These are phyloP conservation scores for Saprolegnia diclina DNA, from an alignment of 352 stramenopile genomes.

Conservation along the genomic window DNA sequence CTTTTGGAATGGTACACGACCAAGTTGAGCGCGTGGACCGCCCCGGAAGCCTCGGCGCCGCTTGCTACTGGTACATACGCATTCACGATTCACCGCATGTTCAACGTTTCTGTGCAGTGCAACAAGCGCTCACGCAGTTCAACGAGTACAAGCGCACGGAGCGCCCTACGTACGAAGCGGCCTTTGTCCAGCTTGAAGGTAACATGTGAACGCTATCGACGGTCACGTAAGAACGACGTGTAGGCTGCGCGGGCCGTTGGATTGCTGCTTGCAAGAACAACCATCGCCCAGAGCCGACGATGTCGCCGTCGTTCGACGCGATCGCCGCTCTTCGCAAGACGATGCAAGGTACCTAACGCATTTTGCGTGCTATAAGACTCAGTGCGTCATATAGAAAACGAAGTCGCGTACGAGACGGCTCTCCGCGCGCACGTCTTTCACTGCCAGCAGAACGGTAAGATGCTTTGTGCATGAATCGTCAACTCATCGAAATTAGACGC, in stretches of 20 bases:
- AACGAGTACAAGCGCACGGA: conserved; percentile 86
- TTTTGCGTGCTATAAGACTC: conserved; percentile 31
- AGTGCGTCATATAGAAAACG: conserved; percentile 58
- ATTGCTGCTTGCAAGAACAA: conserved; percentile 87
- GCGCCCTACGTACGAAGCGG: conserved; percentile 71
- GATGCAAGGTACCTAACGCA: conserved; percentile 54
- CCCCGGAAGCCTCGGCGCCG: conserved; percentile 27
- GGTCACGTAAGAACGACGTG: background rate
- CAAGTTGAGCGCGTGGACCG: conserved; percentile 34
- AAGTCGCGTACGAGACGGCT: conserved; percentile 54
- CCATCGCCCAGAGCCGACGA: conserved; percentile 55
- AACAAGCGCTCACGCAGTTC: conserved; percentile 55
- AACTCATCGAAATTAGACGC: conserved; percentile 10
- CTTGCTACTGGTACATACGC: conserved; percentile 31
- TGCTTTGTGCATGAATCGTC: conserved; percentile 21
- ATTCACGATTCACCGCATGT: conserved; percentile 26
- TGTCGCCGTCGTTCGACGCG: conserved; percentile 53
- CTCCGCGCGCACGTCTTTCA: conserved; percentile 66
- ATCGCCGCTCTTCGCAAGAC: conserved; percentile 38
- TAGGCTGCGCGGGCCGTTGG: conserved; percentile 65
- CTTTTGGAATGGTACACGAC: conserved; percentile 66
- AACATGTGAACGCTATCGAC: background rate
- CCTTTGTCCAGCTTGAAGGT: conserved; percentile 69
- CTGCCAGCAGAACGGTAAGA: conserved; percentile 75
- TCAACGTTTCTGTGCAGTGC: conserved; percentile 20